These are phyloP conservation scores for Colletotrichum navitas DNA, from an alignment of 2,329 filamentous ascomycete species.

Conservation along the genomic window DNA sequence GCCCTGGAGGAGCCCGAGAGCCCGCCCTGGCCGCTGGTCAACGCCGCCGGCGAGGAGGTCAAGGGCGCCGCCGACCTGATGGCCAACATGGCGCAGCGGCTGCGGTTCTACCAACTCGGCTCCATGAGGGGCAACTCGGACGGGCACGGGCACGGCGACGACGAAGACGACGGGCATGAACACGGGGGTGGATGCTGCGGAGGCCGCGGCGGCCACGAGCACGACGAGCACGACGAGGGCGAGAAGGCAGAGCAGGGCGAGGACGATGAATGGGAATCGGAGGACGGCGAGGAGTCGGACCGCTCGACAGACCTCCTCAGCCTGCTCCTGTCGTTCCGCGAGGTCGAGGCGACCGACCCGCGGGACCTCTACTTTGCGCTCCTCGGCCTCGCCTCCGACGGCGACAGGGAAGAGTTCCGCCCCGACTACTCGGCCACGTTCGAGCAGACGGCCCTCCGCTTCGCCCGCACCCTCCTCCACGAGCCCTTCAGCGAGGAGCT, in stretches of 20 bases:
- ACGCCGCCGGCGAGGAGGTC: constrained; percentile 31
- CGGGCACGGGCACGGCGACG: constrained; percentile 1
- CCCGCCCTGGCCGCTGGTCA: constrained; percentile 37
- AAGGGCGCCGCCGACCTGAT: constrained; percentile 37
- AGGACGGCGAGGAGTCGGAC: constrained; percentile 20
- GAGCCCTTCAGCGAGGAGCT: constrained; percentile 40
- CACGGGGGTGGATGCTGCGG: constrained; percentile 27
- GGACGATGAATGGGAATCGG: constrained; percentile 32
- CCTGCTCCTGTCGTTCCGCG: constrained; percentile 40
- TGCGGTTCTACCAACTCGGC: constrained; percentile 39
- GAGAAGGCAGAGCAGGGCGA: constrained; percentile 1
- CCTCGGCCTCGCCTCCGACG: constrained; percentile 39
- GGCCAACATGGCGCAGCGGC: constrained; percentile 38
- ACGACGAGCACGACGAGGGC: constrained; percentile 1
- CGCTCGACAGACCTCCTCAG: constrained; percentile 37
- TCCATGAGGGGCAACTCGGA: constrained; percentile 23
- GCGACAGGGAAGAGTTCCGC: constrained; percentile 39
- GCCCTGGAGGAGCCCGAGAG: constrained; percentile 38
- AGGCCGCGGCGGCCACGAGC: constrained; percentile 1
- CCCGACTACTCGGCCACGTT: constrained; percentile 37
- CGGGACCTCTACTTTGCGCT: constrained; percentile 40
- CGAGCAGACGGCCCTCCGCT: constrained; percentile 37
- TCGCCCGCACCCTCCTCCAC: constrained; percentile 38
- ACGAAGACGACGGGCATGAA: constrained; percentile 13
- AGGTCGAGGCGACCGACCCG: constrained; percentile 40